Base-by-base conservation (phyloP, 139 green algal species). In the Chlamydomonas incerta region DNA sequence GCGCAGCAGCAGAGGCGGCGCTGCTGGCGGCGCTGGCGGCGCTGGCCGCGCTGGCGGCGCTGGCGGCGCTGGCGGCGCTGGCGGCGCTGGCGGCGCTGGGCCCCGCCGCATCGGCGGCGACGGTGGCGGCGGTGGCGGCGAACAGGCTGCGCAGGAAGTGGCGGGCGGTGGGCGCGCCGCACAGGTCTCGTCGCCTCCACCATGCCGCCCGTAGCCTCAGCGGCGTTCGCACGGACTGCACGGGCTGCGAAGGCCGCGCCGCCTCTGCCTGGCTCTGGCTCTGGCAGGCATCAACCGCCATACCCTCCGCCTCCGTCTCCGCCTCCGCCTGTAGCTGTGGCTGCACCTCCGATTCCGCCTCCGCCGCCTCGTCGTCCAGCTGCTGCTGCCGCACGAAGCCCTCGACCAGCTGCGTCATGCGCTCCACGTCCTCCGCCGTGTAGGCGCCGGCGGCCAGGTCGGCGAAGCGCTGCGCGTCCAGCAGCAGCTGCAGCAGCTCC, bases 131-230 rank as follows among this genome's bases (percentile, higher is more conserved):
- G 31, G 55, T 31, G 2, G 34, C 74, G 29, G 74, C 52, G 50
- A n/a, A 69, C 33, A 69, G 55, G 74, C 55, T 26, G 74, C 74
- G 74, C 21, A 81, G 57, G 74, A 70, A 81, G 31, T 81, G 74
- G 10, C 33, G 55, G 1, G 74, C 74, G 55, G 74, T 81, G 31
- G 55, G 74, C 33, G 74, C 72, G 41, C 41, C 41, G 41, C 41
- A 50, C 41, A 50, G 5, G 41, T 50, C 41, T 5, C 41, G 41
- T 5, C 41, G 41, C 41, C 41, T 5, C 41, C 41, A 50, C 41
- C 41, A 50, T 8, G 5, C 41, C 41, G 41, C 6, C 41, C 41
- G 41, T 8, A 50, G 41, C 41, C 41, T 5, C 41, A 50, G 41
- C 41, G 6, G 41, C 41, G 41, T 8, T 8, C 41, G 41, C 41